These are phyloP conservation scores for Neodidymelliopsis sp. DNA, from an alignment of 2,329 filamentous ascomycete genomes.

Conservation along the genomic window DNA sequence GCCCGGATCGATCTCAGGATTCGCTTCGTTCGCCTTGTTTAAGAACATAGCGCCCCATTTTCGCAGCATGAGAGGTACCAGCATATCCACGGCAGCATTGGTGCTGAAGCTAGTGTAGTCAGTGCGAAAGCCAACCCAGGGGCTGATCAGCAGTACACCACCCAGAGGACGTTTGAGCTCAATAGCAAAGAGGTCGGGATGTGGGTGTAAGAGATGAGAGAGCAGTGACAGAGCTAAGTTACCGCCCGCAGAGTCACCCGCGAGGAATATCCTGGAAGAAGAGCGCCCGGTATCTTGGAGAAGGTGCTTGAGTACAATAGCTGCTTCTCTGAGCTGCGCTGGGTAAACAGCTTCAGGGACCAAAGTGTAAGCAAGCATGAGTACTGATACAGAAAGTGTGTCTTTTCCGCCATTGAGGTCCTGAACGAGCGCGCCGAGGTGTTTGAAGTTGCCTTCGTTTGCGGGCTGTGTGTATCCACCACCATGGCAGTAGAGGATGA, in stretches of 20 bases:
- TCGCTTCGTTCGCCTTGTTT: constrained; percentile 12
- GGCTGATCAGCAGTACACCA: constrained; percentile 24
- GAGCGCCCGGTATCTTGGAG: constrained; percentile 16
- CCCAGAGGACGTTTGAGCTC: constrained; percentile 20
- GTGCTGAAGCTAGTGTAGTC: constrained; percentile 23
- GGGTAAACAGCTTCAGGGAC: constrained; percentile 31
- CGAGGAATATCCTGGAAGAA: constrained; percentile 22
- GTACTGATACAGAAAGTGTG: constrained; percentile 19
- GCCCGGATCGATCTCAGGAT: constrained; percentile 22
- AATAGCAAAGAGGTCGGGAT: constrained; percentile 24
- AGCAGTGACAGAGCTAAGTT: constrained; percentile 29
- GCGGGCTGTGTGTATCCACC: constrained; percentile 31
- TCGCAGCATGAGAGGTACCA: constrained; percentile 11
- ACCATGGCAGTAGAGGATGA: constrained; percentile 34
- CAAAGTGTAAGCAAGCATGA: constrained; percentile 32
- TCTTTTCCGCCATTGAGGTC: constrained; percentile 18
- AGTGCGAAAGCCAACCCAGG: constrained; percentile 25
- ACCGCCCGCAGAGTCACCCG: constrained; percentile 21
- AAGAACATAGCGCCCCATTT: constrained; percentile 29
- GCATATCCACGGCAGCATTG: constrained; percentile 21
- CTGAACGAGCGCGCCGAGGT: constrained; percentile 17
- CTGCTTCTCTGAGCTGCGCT: constrained; percentile 31
- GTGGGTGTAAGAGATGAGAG: constrained; percentile 35
- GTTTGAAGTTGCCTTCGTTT: constrained; percentile 19
- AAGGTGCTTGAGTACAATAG: constrained; percentile 25